Percentiles rank a stretch among this genome's conserved stretches.
These are phyloP conservation scores for Fusarium sublunatum DNA, from an alignment of 2,329 filamentous ascomycete genomes.

Conservation along the genomic window DNA sequence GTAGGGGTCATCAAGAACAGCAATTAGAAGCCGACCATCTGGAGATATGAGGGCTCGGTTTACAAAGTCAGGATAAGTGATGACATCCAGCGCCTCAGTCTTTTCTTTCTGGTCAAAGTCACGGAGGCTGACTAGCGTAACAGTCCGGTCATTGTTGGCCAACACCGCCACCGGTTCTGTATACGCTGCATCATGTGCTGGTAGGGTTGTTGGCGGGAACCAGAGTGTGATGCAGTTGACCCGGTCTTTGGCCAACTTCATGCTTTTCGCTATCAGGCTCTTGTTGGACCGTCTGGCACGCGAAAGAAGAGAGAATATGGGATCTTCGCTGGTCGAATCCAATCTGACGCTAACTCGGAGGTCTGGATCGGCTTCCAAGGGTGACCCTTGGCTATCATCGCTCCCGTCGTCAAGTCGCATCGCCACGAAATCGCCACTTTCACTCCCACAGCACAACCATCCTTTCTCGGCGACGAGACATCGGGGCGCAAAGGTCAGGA, in stretches of 20 bases:
- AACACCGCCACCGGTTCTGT: constrained; percentile 72
- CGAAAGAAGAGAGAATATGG: constrained; percentile 52
- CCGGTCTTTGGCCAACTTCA: constrained; percentile 68
- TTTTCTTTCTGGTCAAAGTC: constrained; percentile 61
- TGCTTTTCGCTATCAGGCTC: constrained; percentile 61
- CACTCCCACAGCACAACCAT: constrained; percentile 91
- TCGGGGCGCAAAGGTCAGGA: constrained; percentile 78
- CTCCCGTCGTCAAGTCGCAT: constrained; percentile 69
- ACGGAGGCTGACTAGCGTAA: constrained; percentile 82
- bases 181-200: constrained; percentile 56
- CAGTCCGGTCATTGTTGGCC: constrained; percentile 91
- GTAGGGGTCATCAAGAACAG: constrained; percentile 87
- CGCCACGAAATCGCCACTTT: constrained; percentile 86
- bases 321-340: constrained; percentile 50
- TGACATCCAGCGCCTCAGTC: constrained; percentile 71
- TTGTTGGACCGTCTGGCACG: constrained; percentile 57
- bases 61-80: constrained; percentile 85
- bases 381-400: constrained; percentile 45
- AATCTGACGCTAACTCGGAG: constrained; percentile 49
- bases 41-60: constrained; percentile 96
- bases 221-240: constrained; percentile 75
- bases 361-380: constrained; percentile 50
- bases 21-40: constrained; percentile 81
- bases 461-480: constrained; percentile 88
- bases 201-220: constrained; percentile 59